Evolutionary conservation across 2,329 filamentous ascomycete genomes (phyloP).

Genomic region (Sordariomycetes sp.): DNA sequence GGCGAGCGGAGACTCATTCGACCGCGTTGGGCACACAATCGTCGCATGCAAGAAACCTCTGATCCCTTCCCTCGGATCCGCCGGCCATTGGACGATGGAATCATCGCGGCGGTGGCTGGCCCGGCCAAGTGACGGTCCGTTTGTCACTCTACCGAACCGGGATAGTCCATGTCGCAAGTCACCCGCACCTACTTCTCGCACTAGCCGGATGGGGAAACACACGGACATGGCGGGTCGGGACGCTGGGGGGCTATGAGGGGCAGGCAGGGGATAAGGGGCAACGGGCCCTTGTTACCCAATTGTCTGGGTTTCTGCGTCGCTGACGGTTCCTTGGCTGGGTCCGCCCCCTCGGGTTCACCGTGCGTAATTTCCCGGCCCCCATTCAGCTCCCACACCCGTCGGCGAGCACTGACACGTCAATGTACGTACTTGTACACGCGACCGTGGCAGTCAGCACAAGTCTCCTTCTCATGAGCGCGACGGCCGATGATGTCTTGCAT

Average conservation of each 20-base stretch:
- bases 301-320: not conserved
- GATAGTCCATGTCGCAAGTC: not conserved
- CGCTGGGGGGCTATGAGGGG: not conserved
- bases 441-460: not conserved
- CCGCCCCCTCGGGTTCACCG: not conserved
- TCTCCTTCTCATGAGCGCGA: not conserved
- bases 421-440: not conserved
- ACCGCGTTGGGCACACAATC: not conserved
- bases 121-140: not conserved
- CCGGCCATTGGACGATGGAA: not conserved
- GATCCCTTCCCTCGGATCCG: not conserved
- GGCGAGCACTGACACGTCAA: not conserved
- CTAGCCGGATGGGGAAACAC: not conserved
- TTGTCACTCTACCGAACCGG: not conserved
- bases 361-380: not conserved
- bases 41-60: not conserved
- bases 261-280: not conserved
- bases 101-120: not conserved
- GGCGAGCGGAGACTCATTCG: not conserved
- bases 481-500: not conserved
- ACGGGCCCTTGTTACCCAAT: not conserved
- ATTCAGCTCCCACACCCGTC: not conserved
- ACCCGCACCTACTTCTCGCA: not conserved
- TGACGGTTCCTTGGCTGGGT: not conserved
- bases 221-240: slow-evolving; percentile 1